Percentiles rank a stretch among this genome's conserved stretches.
phyloP scores from a whole-genome alignment of 345 rosid genomes.

The Citrus medica region DNA sequence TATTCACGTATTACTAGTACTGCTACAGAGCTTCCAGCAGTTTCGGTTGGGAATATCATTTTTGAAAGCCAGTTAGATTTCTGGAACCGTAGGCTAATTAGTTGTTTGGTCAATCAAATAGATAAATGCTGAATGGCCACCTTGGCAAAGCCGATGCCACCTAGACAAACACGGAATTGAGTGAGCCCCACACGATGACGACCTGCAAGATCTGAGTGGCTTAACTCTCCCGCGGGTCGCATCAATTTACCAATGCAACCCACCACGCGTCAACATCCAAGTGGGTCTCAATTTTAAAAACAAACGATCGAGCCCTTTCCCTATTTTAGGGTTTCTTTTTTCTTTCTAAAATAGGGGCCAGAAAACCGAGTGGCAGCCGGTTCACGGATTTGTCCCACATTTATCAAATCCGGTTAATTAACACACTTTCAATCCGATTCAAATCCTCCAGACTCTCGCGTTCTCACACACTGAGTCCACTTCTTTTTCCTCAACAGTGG shows the following conservation, averaged over 20 bases:
- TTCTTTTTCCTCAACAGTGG: slow-evolving; percentile 16
- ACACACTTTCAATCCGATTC: slow-evolving; percentile 13
- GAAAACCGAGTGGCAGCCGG: neutral
- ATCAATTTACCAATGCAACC: neutral
- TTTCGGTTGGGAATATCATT: too few relatives aligned
- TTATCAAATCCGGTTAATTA: slow-evolving; percentile 45
- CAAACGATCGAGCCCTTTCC: neutral
- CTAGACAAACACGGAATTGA: neutral
- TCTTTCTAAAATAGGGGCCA: neutral
- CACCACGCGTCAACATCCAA: neutral
- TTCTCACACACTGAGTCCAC: neutral
- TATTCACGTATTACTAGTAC: too few relatives aligned
- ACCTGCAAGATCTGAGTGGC: neutral
- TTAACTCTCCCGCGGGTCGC: neutral
- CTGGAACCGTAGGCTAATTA: too few relatives aligned
- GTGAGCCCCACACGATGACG: neutral
- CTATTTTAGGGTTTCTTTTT: neutral
- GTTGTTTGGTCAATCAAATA: too few relatives aligned
- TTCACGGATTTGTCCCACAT: slow-evolving; percentile 29
- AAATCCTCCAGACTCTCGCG: slow-evolving; percentile 11
- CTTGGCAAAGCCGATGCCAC: neutral
- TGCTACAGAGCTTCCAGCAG: too few relatives aligned
- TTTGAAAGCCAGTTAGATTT: too few relatives aligned
- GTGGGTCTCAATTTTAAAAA: neutral
- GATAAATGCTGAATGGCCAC: neutral